Base-by-base conservation (phyloP, 2,329 filamentous ascomycete species). In the Colletotrichum abscissum region DNA sequence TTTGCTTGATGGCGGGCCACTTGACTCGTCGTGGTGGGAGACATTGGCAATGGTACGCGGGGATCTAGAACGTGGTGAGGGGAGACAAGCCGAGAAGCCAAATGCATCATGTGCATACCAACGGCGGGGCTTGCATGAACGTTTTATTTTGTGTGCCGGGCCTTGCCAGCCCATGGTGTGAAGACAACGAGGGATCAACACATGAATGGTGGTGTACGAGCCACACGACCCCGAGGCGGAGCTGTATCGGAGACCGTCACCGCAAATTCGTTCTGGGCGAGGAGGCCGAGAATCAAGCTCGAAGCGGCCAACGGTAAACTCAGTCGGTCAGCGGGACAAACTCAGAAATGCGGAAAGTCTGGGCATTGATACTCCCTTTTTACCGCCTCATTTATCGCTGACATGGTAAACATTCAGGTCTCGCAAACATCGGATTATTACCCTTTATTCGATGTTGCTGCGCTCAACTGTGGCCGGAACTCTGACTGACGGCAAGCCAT, bases 51-150 rank as follows among this genome's bases (percentile, higher is more conserved):
- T 58, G 35, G 55, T 24, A 33, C 66, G 54, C 49, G 69, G 52
- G 63, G 58, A 73, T 70, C 60, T 65, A 65, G 71, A 70, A 54
- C 56, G 26, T 56, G 56, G 35, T 46, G 62, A 65, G 62, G 67
- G 46, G 55, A 66, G 33, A 28, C 38, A 52, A 62, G 56, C 55
- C 67, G 67, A 69, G 54, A 62, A 49, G 54, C 26, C 52, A 46
- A 66, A 49, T 42, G 70, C 67, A 73, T 73, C 67, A 73, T 73
- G 70, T 70, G 67, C 67, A 62, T 70, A 46, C 55, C 56, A 56
- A 28, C 46, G 67, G 67, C 67, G 67, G 71, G 67, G 71, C 55
- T 66, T 73, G 67, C 71, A 73, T 73, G 49, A 73, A 70, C 67
- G 67, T 65, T 70, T 65, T 60, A 42, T 35, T 38, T 46, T 55